These are phyloP conservation scores for Epichloe elymi DNA, from an alignment of 2,329 filamentous ascomycete genomes.

Conservation along the genomic window DNA sequence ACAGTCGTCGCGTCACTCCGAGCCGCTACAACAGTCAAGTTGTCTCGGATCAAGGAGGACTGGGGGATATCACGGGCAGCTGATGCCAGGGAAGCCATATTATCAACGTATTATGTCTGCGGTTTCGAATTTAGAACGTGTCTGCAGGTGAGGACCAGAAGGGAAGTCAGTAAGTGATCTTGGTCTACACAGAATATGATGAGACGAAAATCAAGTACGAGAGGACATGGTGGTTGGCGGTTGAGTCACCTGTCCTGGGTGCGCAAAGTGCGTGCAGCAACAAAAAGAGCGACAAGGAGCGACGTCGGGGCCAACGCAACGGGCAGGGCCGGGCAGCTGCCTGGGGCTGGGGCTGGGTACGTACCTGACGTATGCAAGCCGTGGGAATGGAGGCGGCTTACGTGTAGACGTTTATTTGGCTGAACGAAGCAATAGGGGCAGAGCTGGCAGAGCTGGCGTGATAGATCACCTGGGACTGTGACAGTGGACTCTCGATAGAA, in stretches of 20 bases:
- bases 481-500: conserved; percentile 44
- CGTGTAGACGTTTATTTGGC: conserved; percentile 9
- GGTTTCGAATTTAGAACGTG: conserved; percentile 30
- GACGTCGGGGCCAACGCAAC: neutral
- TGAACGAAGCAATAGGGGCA: conserved; percentile 15
- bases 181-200: neutral
- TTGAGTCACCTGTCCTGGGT: conserved; percentile 9
- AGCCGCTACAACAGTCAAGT: conserved; percentile 60
- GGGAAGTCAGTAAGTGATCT: neutral
- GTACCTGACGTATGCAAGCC: conserved; percentile 21
- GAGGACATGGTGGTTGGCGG: neutral
- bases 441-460: conserved; percentile 34
- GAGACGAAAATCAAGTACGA: neutral
- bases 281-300: neutral
- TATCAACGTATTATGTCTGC: conserved; percentile 21
- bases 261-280: neutral
- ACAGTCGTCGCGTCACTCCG: conserved; percentile 46
- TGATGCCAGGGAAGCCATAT: conserved; percentile 53
- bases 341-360: conserved; percentile 10
- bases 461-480: conserved; percentile 41
- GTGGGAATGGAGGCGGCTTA: conserved; percentile 12
- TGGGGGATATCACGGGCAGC: conserved; percentile 55
- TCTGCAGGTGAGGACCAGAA: conserved; percentile 16
- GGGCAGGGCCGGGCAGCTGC: too few relatives aligned
- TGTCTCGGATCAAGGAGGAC: conserved; percentile 50